Conservation (phyloP, 2,329 filamentous ascomycete genomes). For the Sporothrix phasma region DNA sequence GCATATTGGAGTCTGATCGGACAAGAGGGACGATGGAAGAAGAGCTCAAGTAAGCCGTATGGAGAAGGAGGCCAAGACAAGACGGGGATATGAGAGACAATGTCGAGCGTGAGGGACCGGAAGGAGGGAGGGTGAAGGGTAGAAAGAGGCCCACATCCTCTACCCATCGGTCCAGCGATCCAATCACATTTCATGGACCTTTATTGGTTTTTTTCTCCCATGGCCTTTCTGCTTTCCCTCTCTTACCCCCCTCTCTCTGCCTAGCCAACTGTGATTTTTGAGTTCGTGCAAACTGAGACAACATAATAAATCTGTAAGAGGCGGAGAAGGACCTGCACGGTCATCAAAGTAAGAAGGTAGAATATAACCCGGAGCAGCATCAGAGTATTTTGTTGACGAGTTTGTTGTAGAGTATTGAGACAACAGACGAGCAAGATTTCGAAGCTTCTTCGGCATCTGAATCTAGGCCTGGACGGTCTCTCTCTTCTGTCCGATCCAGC, state of each 20-base stretch:
- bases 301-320: background rate
- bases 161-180: background rate
- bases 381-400: background rate
- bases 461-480: no score
- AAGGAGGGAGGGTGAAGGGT: background rate
- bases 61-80: background rate
- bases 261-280: background rate
- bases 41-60: background rate
- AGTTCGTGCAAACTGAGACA: slow-evolving; percentile 12
- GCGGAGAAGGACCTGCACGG: background rate
- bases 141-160: background rate
- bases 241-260: background rate
- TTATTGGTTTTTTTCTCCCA: background rate
- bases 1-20: no score
- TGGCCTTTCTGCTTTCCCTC: background rate
- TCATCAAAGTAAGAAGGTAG: background rate
- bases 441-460: no score
- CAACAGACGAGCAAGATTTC: no score
- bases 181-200: background rate
- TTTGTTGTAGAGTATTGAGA: background rate
- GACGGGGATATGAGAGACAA: background rate
- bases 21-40: no score
- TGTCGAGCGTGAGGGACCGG: background rate
- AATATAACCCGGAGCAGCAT: background rate
- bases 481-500: no score